These are phyloP conservation scores for Aspergillus intermedius DNA, from an alignment of 2,329 filamentous ascomycete species.

Conservation along the genomic window DNA sequence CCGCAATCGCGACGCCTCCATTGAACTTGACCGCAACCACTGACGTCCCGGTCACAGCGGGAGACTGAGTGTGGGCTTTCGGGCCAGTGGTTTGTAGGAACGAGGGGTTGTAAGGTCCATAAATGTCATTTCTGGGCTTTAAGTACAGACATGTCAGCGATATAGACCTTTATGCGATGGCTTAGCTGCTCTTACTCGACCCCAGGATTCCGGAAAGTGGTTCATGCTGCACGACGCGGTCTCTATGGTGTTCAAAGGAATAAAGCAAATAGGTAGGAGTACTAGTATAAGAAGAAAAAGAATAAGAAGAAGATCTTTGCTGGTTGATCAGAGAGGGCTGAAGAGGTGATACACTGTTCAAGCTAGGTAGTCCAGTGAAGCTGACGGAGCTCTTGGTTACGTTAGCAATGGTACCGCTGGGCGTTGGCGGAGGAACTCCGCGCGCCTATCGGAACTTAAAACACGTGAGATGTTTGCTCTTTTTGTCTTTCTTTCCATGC, in stretches of 20 bases:
- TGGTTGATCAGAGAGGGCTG: conserved; percentile 2
- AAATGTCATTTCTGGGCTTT: conserved; percentile 94
- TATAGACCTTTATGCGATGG: neutral
- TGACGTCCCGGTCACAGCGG: conserved; percentile 93
- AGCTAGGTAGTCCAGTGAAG: conserved; percentile 27
- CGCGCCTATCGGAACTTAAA: conserved; percentile 12
- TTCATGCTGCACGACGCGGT: conserved; percentile 46
- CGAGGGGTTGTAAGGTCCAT: conserved; percentile 84
- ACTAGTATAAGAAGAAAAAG: neutral
- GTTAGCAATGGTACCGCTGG: conserved; percentile 11
- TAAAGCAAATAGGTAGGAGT: neutral
- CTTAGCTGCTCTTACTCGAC: conserved; percentile 43
- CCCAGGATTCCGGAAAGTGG: conserved; percentile 60
- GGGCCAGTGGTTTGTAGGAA: conserved; percentile 67
- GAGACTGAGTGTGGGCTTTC: conserved; percentile 81
- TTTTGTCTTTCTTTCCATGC: too few relatives aligned
- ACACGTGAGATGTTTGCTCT: conserved; percentile 3
- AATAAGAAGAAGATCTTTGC: neutral
- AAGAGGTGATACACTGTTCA: conserved; percentile 10
- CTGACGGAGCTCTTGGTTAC: conserved; percentile 30
- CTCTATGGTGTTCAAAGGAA: neutral
- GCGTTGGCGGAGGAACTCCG: conserved; percentile 4
- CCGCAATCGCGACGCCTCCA: conserved; percentile 90
- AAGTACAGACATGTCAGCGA: conserved; percentile 6
- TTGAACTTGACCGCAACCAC: conserved; percentile 94